phyloP scores from a whole-genome alignment of 2,329 filamentous ascomycete genomes.

The Fusarium phyllophilum region DNA sequence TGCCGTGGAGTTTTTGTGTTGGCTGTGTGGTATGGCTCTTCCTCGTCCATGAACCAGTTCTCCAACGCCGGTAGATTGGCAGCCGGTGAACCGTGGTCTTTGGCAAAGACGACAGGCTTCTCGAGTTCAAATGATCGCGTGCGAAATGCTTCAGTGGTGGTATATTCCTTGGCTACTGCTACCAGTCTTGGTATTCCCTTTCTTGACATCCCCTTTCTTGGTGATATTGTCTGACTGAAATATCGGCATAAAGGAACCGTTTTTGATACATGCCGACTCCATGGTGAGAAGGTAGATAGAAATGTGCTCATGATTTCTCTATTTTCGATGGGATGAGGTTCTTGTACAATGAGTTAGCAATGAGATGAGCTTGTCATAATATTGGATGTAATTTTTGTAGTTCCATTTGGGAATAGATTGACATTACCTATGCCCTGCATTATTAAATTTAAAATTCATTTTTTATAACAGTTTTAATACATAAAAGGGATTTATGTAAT shows the following conservation, averaged over 20 bases:
- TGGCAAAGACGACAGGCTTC: slow-evolving; percentile 61
- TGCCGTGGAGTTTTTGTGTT: not conserved
- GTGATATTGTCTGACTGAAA: not conserved
- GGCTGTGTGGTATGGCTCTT: slow-evolving; percentile 9
- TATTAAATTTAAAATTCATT: no score
- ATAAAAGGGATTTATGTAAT: no score
- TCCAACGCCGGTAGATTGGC: slow-evolving; percentile 59
- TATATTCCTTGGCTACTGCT: slow-evolving; percentile 6
- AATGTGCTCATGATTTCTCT: slow-evolving; percentile 23
- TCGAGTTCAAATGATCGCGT: slow-evolving; percentile 62
- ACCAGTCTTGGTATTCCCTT: not conserved
- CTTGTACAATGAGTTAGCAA: not conserved
- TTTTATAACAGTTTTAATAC: no score
- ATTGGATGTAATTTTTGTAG: not conserved
- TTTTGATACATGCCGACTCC: slow-evolving; percentile 31
- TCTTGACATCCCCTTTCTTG: not conserved
- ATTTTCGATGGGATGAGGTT: not conserved
- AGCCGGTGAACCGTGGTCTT: slow-evolving; percentile 51
- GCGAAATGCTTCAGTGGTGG: slow-evolving; percentile 59
- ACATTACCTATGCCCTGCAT: slow-evolving; percentile 14
- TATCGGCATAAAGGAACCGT: not conserved
- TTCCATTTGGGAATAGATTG: slow-evolving; percentile 7
- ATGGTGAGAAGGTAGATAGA: slow-evolving; percentile 8
- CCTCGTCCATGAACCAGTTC: slow-evolving; percentile 66
- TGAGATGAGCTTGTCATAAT: not conserved